Conservation (phyloP, 2,329 filamentous ascomycete genomes). For the Cladophialophora bantiana region DNA sequence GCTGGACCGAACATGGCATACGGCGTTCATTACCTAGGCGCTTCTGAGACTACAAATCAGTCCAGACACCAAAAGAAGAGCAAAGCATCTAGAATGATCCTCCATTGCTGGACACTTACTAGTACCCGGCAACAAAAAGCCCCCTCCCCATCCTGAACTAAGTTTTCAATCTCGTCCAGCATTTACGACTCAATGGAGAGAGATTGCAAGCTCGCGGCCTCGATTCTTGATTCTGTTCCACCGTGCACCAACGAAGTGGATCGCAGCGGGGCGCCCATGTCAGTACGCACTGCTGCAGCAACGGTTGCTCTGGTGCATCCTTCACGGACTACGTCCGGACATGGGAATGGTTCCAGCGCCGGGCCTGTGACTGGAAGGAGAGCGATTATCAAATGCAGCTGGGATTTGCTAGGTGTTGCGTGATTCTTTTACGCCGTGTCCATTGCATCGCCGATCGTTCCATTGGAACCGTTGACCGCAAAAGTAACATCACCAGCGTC, state of each 20-base stretch:
- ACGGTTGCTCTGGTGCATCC: background rate
- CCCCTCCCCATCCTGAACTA: background rate
- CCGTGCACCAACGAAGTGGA: background rate
- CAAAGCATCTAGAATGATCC: background rate
- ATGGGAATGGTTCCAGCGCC: background rate
- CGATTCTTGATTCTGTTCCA: background rate
- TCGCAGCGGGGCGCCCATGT: background rate
- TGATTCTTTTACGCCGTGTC: slow-evolving; percentile 62
- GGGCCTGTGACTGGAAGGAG: background rate
- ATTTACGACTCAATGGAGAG: background rate
- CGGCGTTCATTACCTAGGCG: background rate
- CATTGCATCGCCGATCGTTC: slow-evolving; percentile 68
- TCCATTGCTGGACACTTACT: background rate
- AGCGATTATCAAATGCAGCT: background rate
- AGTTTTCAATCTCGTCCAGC: background rate
- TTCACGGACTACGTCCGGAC: background rate
- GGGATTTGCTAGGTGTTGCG: slow-evolving; percentile 21
- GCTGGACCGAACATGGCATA: background rate
- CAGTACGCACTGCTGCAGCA: background rate
- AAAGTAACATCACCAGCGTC: slow-evolving; percentile 83
- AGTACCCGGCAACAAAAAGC: background rate
- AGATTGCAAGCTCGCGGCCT: background rate
- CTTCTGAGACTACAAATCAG: background rate
- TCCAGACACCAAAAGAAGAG: background rate
- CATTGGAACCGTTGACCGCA: slow-evolving; percentile 49